A percentile compares a stretch with the other conserved stretches of the same genome.
Evolutionary conservation across 1,284 basidiomycete species (phyloP).

Genomic region (Xanthoconium separans): DNA sequence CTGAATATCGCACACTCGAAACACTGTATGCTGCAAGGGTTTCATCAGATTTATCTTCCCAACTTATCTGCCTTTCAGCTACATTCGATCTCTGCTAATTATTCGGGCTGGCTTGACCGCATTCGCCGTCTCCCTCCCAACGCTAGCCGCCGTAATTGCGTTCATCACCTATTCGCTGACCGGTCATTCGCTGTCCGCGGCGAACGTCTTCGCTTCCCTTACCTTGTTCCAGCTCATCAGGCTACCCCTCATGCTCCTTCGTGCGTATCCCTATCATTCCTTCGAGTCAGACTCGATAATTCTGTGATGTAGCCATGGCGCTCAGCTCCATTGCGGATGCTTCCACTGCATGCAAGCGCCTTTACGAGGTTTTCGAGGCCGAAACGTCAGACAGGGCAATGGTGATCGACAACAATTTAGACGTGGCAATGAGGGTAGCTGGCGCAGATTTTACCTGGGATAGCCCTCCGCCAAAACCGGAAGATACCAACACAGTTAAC

Average conservation of each 20-base stretch:
- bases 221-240: conserved; percentile 79
- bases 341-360: conserved; percentile 67
- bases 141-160: conserved; percentile 80
- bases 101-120: conserved; percentile 71
- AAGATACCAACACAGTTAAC: conserved; percentile 31
- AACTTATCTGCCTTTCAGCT: conserved; percentile 35
- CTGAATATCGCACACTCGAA: conserved; percentile 72
- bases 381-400: conserved; percentile 66
- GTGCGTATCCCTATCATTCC: background rate
- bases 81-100: conserved; percentile 75
- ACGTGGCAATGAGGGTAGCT: conserved; percentile 63
- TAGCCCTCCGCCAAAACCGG: conserved; percentile 56
- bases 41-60: background rate
- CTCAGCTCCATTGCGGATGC: conserved; percentile 80
- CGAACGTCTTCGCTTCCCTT: conserved; percentile 78
- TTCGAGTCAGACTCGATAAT: background rate
- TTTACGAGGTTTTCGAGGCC: conserved; percentile 74
- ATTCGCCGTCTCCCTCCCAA: conserved; percentile 70
- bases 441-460: conserved; percentile 86
- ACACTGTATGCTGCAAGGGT: conserved; percentile 46
- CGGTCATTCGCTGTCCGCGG: conserved; percentile 67
- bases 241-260: conserved; percentile 72
- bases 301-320: conserved; percentile 55
- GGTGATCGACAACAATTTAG: conserved; percentile 48
- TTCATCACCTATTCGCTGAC: conserved; percentile 81